Conservation (phyloP, 495 filamentous ascomycete species). For the Tuber calosporum region DNA sequence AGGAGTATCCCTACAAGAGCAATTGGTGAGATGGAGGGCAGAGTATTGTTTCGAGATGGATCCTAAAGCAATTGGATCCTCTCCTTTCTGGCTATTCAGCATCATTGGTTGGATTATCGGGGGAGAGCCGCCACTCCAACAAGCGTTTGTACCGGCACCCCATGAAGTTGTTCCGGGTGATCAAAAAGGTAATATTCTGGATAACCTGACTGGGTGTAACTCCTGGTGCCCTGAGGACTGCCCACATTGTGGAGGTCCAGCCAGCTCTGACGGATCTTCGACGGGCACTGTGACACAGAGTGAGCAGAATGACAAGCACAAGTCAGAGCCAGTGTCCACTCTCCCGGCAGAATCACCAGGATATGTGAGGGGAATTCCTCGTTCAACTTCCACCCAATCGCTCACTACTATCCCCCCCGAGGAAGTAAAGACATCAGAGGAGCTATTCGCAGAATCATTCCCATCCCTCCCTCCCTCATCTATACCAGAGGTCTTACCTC, state of each 20-base stretch:
- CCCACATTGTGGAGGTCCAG: constrained; percentile 14
- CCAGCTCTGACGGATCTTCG: not conserved
- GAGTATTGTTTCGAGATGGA: constrained; percentile 35
- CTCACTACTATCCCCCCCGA: not conserved
- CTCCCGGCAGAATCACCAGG: not conserved
- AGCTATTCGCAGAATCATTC: not conserved
- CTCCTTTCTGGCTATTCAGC: constrained; percentile 29
- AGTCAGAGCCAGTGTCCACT: not conserved
- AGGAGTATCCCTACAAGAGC: not conserved
- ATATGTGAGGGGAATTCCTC: not conserved
- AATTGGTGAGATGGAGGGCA: constrained; percentile 29
- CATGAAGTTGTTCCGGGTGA: constrained; percentile 5
- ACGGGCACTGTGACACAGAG: not conserved
- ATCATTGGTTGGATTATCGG: constrained; percentile 31
- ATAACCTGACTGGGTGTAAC: not conserved
- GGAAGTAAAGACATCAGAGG: not conserved
- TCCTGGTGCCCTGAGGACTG: constrained; percentile 24
- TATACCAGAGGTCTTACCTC: not conserved
- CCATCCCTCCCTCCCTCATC: not conserved
- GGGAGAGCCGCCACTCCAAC: constrained; percentile 11
- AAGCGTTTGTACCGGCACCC: constrained; percentile 12
- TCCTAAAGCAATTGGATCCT: constrained; percentile 21
- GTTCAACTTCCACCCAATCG: not conserved
- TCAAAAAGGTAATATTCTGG: not conserved
- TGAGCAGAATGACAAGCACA: not conserved